Conservation (phyloP, 805 yeast species). For the Saccharomycopsis oosterbeekiorum region DNA sequence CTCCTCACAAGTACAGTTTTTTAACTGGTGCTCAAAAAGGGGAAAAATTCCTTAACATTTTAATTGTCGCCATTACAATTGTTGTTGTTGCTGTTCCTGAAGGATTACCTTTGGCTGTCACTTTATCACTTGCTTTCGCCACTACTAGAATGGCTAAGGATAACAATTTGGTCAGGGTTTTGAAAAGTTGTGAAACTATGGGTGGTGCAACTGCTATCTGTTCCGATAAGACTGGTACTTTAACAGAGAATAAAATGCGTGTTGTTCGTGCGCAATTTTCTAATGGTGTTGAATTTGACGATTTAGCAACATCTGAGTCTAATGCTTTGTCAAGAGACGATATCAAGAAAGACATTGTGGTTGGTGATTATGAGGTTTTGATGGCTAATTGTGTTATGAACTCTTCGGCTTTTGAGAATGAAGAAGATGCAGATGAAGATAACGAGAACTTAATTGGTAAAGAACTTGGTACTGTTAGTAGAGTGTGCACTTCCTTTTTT, state of each 20-base stretch:
- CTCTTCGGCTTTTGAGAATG: constrained; percentile 83
- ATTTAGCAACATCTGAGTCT: constrained; percentile 17
- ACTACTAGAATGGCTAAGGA: constrained; percentile 97
- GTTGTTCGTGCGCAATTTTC: constrained; percentile 75
- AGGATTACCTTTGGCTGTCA: constrained; percentile 95
- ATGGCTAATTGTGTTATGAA: constrained; percentile 60
- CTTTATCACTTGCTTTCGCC: constrained; percentile 93
- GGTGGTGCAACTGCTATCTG: constrained; percentile 97
- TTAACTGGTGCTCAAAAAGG: constrained; percentile 67
- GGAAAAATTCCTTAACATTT: constrained; percentile 67
- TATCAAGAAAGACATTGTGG: constrained; percentile 11
- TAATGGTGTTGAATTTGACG: constrained; percentile 42
- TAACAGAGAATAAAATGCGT: constrained; percentile 89
- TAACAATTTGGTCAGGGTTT: constrained; percentile 88
- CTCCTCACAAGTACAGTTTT: constrained; percentile 36
- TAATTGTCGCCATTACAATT: constrained; percentile 85
- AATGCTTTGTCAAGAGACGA: constrained; percentile 16
- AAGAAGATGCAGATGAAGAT: constrained; percentile 21
- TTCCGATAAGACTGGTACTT: constrained; percentile 95
- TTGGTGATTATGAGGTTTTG: constrained; percentile 22
- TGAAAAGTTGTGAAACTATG: constrained; percentile 95
- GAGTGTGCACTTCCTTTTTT: background rate
- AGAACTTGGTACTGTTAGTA: constrained; percentile 2
- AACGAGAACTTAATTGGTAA: constrained; percentile 8
- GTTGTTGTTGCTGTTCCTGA: constrained; percentile 99